Evolutionary conservation across 768 basidiomycete species (phyloP), one percentile per base, ranked within the genome.

Genomic region (Mycena metata): DNA sequence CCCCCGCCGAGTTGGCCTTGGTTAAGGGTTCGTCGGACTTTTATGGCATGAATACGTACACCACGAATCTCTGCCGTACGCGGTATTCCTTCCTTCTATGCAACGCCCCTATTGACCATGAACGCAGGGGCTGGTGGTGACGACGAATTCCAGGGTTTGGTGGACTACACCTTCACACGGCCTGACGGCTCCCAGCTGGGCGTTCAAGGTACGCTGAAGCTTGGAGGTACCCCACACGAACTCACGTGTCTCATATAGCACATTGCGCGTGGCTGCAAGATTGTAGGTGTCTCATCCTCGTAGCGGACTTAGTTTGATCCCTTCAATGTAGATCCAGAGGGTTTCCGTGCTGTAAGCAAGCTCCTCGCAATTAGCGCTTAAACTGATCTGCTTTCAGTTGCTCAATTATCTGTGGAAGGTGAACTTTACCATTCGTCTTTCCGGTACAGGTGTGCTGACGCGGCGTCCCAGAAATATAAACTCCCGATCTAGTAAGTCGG

Each of bases 31-130:
- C 89, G 2, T 89, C 89, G 2, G 90, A 90, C 75, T 91, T 91
- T 77, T 91, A 90, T 74, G 90, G 90, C 36, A 87, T 91, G 85
- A 91, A 91, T 76, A 90, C 90, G 0, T 91, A 91, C 74, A 90
- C 90, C 6, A 91, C 89, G 13, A 88, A 89, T 70, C 82, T 91
- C 52, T 85, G 84, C 76, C 82, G 89, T 89, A 50, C 72, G 87
- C 77, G 3, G 21, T 39, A 4, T 56, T 36, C 8, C 36, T 39
- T 30, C 55, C 17, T 66, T 42, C 13, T 5, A 16, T 36, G 17
- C 21, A 41, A 17, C 36, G 19, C 13, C 24, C 47, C 66, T 24
- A 17, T 50, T 67, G 36, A 64, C 55, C 41, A 21, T 56, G 19
- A 50, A n/a, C 33, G 0, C 66, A 90, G 88, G 84, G 72, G 85